A percentile compares a stretch with the other conserved stretches of the same genome.
phyloP scores from a whole-genome alignment of 2,329 filamentous ascomycete species.

The Sarocladium brachiariae region DNA sequence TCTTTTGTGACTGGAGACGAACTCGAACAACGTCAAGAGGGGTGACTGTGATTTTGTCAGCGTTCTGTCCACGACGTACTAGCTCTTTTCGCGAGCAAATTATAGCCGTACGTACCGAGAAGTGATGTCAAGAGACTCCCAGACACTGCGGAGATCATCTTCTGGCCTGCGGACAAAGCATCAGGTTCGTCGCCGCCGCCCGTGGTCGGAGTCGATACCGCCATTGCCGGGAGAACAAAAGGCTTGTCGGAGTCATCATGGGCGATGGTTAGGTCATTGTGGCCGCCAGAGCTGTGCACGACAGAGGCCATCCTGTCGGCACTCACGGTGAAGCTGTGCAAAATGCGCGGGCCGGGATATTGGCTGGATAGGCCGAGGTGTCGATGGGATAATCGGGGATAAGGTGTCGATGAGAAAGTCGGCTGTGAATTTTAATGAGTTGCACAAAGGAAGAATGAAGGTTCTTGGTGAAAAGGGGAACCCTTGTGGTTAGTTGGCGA shows the following conservation, averaged over 20 bases:
- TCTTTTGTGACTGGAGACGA: constrained; percentile 77
- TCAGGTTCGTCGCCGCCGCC: constrained; percentile 31
- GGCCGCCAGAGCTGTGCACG: constrained; percentile 18
- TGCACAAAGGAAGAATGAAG: neutral
- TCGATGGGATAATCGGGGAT: neutral
- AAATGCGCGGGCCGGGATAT: constrained; percentile 1
- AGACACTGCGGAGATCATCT: constrained; percentile 89
- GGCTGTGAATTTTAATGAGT: too few relatives aligned
- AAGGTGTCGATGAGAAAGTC: too few relatives aligned
- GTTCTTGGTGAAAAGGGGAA: neutral
- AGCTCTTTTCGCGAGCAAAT: too few relatives aligned
- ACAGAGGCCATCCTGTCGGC: constrained; percentile 16
- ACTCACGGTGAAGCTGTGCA: constrained; percentile 1
- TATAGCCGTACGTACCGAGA: constrained; percentile 73
- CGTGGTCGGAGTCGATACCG: constrained; percentile 15
- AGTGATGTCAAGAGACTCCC: constrained; percentile 87
- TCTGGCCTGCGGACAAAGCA: constrained; percentile 76
- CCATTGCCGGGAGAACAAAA: constrained; percentile 22
- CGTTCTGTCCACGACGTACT: too few relatives aligned
- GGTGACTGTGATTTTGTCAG: constrained; percentile 78
- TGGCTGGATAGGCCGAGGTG: neutral
- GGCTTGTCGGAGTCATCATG: constrained; percentile 18
- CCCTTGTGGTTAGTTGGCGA: neutral
- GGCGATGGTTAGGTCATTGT: constrained; percentile 12
- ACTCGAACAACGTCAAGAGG: constrained; percentile 96